Evolutionary conservation across 306 rosid genomes (phyloP).

Genomic region (Quercus alba): DNA sequence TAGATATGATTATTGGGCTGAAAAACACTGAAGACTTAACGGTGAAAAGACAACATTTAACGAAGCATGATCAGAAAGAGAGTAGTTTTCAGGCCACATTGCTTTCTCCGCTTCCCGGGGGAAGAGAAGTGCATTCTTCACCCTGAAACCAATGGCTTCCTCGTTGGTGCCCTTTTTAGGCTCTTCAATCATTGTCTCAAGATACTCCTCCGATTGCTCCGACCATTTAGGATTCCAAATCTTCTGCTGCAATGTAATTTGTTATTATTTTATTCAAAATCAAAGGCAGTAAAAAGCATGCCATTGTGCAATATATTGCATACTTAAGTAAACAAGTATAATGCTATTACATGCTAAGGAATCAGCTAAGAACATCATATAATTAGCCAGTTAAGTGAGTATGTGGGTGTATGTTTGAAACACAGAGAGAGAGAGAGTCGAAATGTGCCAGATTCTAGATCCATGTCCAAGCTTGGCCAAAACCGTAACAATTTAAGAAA

Average conservation of each 20-base stretch:
- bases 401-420: neutral
- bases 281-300: neutral
- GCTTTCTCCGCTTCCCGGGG: constrained; percentile 85
- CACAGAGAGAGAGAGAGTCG: neutral
- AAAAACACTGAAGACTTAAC: constrained; percentile 41
- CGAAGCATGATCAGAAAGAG: constrained; percentile 85
- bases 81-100: constrained; percentile 74
- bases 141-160: constrained; percentile 60
- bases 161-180: constrained; percentile 21
- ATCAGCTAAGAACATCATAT: neutral
- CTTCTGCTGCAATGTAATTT: constrained; percentile 47
- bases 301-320: neutral
- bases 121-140: constrained; percentile 63
- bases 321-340: constrained; percentile 1
- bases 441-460: neutral
- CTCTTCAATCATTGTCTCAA: constrained; percentile 24
- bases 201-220: constrained; percentile 36
- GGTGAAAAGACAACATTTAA: constrained; percentile 62
- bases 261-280: constrained; percentile 4
- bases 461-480: neutral
- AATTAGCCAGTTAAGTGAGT: neutral
- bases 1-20: constrained; percentile 17
- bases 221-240: constrained; percentile 61
- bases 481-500: neutral
- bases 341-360: neutral